Base-by-base conservation (phyloP, 2,329 filamentous ascomycete genomes). In the Phaeophleospora eucalypticola region DNA sequence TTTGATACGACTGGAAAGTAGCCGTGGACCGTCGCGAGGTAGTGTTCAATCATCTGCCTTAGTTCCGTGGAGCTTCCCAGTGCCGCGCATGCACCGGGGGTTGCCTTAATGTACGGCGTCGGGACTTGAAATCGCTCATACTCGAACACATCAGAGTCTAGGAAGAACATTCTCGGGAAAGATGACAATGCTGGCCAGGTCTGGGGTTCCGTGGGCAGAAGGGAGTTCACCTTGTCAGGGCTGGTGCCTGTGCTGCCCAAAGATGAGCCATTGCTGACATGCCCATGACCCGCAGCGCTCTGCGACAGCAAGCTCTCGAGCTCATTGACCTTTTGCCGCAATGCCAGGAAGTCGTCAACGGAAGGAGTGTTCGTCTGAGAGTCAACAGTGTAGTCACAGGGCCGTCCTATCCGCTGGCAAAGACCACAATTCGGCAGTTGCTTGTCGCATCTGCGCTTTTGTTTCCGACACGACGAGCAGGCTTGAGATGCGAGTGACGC, bases 401-500 rank as follows among this genome's bases (percentile, higher is more conserved):
- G 3, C 14, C 59, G 41, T 15, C 59, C 58, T 17, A 60, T 57
- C 1, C 58, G 43, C 14, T 44, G 29, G 58, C 76, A 79, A 3
- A 78, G 65, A 2, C 66, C 62, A 57, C 76, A 79, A 14, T 63
- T 58, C 12, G 76, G 76, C 1, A 78, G 53, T 3, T 53, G 57
- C 61, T 78, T 79, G 66, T 75, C 71, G 57, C 76, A 79, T 65
- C 70, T 74, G 36, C 76, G 66, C 62, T 79, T 79, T 58, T 78
- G 71, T 51, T 68, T 71, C 29, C 68, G 63, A 57, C 72, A 76
- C 21, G 69, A 63, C 36, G 65, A 51, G 54, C 72, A 75, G 46
- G 72, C 71, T 59, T 72, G 69, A 14, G 60, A 51, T 15, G 72
- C 58, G 20, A 54, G 27, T 34, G 14, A n/a, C 10, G 10, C 12